Evolutionary conservation across 2,329 filamentous ascomycete species (phyloP), one percentile per base, ranked within the genome.

Genomic region (Botrytis tulipae): DNA sequence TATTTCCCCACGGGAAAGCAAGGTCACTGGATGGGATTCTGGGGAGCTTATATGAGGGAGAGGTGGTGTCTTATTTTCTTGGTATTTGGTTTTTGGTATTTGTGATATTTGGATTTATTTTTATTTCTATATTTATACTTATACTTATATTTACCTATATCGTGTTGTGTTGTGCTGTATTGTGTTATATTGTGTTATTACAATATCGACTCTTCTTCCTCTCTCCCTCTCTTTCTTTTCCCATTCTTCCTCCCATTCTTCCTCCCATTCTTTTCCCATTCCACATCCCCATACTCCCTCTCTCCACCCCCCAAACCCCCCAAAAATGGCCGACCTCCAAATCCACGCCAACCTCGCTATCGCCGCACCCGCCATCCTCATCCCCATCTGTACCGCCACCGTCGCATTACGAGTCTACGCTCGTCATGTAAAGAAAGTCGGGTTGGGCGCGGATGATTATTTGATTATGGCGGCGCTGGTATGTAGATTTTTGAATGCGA

Each of bases 361-460:
- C 14, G 44, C 72, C 4, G 54, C 65, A n/a, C 59, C n/a, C 9
- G 72, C 67, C 1, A 20, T 63, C 29, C 63, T 73, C 16, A 65
- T 73, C 12, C 72, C 72, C 8, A 37, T 62, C 25, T 73, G 66
- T 29, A 32, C 46, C 6, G 42, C 61, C 9, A 61, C 65, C 3
- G 65, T 73, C 2, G 59, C 44, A 6, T 46, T 73, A 8, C 59
- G 72, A 29, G 35, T 73, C 7, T 73, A 73, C 29, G 57, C 62
- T 35, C 25, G 72, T 20, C 32, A 65, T 32, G 4, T 63, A 22
- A 46, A 57, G 10, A 71, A 71, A 32, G 72, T 71, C 1, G 54
- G 72, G 8, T 59, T 73, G 42, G 67, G 67, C 3, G 57, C 48
- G 3, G 72, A 73, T 73, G 72, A 73, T 63, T 73, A 62, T 35